Evolutionary conservation across 805 yeast species (phyloP).

Genomic region (Scheffersomyces amazonensis): DNA sequence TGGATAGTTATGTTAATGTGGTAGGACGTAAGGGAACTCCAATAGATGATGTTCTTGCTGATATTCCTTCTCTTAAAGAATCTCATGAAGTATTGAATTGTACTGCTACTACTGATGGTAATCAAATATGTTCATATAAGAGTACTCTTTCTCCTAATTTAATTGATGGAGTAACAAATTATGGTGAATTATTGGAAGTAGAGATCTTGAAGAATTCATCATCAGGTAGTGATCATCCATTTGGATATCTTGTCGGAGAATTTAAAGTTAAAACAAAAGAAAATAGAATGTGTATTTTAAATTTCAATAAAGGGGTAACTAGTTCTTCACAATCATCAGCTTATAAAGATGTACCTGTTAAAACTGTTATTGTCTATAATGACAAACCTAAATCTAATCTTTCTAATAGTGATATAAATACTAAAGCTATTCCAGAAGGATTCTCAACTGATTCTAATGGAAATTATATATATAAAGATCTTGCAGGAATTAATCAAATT

Average conservation of each 20-base stretch:
- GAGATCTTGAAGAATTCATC: constrained; percentile 51
- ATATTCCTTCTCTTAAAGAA: constrained; percentile 62
- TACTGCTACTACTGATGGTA: constrained; percentile 38
- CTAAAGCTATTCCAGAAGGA: constrained; percentile 40
- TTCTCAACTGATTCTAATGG: constrained; percentile 40
- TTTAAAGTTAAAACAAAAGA: constrained; percentile 55
- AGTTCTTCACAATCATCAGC: constrained; percentile 8
- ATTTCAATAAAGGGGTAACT: constrained; percentile 49
- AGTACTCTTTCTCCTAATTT: constrained; percentile 46
- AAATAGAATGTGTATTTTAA: constrained; percentile 62
- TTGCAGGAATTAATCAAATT: constrained; percentile 62
- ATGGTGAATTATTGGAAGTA: constrained; percentile 46
- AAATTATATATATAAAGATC: constrained; percentile 48
- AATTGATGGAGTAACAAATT: constrained; percentile 25
- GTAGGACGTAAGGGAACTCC: constrained; percentile 50
- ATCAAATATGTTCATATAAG: constrained; percentile 51
- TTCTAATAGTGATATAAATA: constrained; percentile 3
- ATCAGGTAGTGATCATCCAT: constrained; percentile 43
- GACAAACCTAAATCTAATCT: constrained; percentile 16
- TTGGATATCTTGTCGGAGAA: constrained; percentile 66
- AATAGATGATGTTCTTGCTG: constrained; percentile 45
- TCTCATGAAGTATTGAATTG: constrained; percentile 31
- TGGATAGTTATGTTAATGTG: constrained; percentile 40
- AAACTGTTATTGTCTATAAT: constrained; percentile 53
- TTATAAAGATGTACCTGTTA: constrained; percentile 54